Base-by-base conservation (phyloP, 73 alveolate genomes). In the Paramecium tetraurelia region DNA sequence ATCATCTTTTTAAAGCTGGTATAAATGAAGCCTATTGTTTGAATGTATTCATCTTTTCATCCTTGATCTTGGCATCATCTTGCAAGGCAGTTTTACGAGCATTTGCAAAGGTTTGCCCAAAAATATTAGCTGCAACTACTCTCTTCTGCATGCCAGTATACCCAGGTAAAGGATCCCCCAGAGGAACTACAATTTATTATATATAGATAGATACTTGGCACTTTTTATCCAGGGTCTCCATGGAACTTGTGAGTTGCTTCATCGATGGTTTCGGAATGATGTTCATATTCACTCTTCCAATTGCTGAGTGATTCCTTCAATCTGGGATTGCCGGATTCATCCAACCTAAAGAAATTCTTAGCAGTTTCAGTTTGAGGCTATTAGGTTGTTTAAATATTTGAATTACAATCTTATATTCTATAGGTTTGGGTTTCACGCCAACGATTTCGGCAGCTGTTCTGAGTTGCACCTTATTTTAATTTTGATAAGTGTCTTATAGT, bases 401-500 rank as follows among this genome's bases (percentile, higher is more conserved):
- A 36, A 33, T 69, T 89, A 89, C 94, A 44, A 89, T 70, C 57
- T 77, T 38, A 86, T 89, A 89, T 71, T 89, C 80, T 1, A 70
- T 43, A 18, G 86, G 71, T 70, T 71, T 68, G 12, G 94, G 89
- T 31, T 57, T 77, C 21, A 89, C 94, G 6, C 94, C 94, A 43
- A 89, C 94, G 10, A 89, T 89, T 71, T 89, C 94, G 43, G 94
- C 94, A 41, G 94, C 94, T 36, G 94, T 89, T 71, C 94, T 70
- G 16, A 70, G 75, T 70, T 70, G 53, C 6, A 89, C 94, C 18
- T 89, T 70, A 71, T 89, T 89, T 48, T 89, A 71, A 72, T 89
- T 89, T 50, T 70, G 36, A 71, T 44, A 89, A 24, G 94, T 89
- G 71, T 89, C 94, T 71, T 89, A 53, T n/a, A 83, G 53, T 38